Conservation (phyloP, 164 flowering plant species). For the Aristolochia contorta region DNA sequence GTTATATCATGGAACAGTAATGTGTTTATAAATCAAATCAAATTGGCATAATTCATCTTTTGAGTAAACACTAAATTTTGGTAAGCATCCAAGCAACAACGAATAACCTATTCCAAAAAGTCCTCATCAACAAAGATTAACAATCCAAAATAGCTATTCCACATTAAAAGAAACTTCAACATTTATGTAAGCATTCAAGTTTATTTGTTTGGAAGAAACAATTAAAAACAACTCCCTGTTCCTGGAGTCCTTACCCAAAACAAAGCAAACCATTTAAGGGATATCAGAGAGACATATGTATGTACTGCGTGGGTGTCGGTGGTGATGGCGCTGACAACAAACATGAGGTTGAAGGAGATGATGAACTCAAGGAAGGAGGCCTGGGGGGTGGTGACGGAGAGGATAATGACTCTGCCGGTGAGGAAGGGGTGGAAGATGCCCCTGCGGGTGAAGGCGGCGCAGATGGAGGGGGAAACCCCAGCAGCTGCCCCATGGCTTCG, state of each 20-base stretch:
- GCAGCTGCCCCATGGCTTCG: conserved; percentile 93
- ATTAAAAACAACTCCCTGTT: background rate
- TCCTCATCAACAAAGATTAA: too few species aligned
- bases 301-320: conserved; percentile 83
- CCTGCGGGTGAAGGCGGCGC: conserved; percentile 71
- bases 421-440: conserved; percentile 65
- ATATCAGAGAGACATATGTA: too few species aligned
- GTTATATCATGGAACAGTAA: too few species aligned
- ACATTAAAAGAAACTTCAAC: too few species aligned
- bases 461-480: conserved; percentile 62
- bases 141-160: too few species aligned
- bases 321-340: conserved; percentile 86
- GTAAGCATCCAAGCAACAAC: too few species aligned
- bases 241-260: background rate
- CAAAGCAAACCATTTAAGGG: conserved; percentile 26
- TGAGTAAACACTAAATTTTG: too few species aligned
- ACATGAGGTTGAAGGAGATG: conserved; percentile 67
- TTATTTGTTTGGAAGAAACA: background rate
- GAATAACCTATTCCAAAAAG: too few species aligned
- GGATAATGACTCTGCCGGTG: conserved; percentile 75
- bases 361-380: conserved; percentile 74
- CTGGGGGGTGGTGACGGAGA: conserved; percentile 46
- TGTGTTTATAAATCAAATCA: too few species aligned
- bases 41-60: too few species aligned
- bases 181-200: background rate